Conservation (phyloP, 768 basidiomycete species). For the Xerocomellus dryophilus region DNA sequence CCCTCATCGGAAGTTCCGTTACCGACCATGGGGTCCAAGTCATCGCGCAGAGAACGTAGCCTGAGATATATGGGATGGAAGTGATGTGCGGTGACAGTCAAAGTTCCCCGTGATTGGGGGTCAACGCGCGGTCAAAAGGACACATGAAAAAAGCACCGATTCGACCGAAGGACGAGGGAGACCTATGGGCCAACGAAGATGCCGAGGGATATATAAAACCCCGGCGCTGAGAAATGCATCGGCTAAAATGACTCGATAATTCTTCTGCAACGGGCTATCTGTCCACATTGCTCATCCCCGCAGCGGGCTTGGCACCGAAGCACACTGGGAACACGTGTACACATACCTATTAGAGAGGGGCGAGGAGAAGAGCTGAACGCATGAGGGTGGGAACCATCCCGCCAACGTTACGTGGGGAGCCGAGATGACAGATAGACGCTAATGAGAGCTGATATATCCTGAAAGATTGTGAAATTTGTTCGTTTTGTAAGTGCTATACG, state of each 20-base stretch:
- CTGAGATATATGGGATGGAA: not conserved
- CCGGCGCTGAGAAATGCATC: not conserved
- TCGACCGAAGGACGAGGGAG: constrained; percentile 1
- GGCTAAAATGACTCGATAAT: constrained; percentile 11
- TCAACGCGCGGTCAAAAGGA: constrained; percentile 8
- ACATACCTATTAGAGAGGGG: constrained; percentile 17
- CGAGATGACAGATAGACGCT: constrained; percentile 15
- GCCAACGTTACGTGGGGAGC: constrained; percentile 19
- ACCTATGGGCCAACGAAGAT: constrained; percentile 5
- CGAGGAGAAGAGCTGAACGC: constrained; percentile 8
- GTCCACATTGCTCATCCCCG: constrained; percentile 14
- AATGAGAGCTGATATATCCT: constrained; percentile 6
- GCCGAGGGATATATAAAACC: constrained; percentile 17
- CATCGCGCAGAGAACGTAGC: constrained; percentile 9
- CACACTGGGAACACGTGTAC: constrained; percentile 15
- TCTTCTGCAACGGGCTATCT: constrained; percentile 11
- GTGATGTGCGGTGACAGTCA: not conserved
- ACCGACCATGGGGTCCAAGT: constrained; percentile 8
- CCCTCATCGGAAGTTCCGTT: not conserved
- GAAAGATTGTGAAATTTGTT: not conserved
- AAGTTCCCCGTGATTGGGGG: constrained; percentile 8
- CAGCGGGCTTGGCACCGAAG: constrained; percentile 13
- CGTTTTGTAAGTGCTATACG: not conserved
- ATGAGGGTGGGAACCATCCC: constrained; percentile 17
- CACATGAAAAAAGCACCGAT: constrained; percentile 15